Percentiles rank a stretch among this genome's conserved stretches.
Conservation (phyloP, 805 yeast genomes). For the Candida suzukii region DNA sequence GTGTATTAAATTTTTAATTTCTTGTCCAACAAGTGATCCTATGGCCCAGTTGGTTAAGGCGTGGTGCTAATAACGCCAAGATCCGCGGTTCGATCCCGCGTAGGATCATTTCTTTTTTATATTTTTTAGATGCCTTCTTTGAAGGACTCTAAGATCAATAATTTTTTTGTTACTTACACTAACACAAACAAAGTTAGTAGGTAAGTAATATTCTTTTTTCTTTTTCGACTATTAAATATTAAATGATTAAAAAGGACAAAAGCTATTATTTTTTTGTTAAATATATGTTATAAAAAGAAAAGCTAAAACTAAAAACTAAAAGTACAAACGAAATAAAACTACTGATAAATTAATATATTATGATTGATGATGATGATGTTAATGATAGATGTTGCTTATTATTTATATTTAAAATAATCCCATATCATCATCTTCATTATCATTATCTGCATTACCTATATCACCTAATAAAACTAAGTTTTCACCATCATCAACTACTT, state of each 20-base stretch:
- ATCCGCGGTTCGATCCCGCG: constrained; percentile 63
- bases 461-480: constrained; percentile 48
- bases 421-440: constrained; percentile 4
- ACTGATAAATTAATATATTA: too few species aligned
- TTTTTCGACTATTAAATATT: too few species aligned
- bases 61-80: constrained; percentile 24
- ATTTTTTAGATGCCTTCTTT: not conserved
- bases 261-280: too few species aligned
- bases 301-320: too few species aligned
- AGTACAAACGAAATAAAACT: not conserved
- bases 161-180: too few species aligned
- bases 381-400: too few species aligned
- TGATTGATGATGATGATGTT: too few species aligned
- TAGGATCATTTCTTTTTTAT: constrained; percentile 33
- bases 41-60: constrained; percentile 20
- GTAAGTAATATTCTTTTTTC: too few species aligned
- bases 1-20: not conserved
- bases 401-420: not conserved
- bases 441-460: constrained; percentile 28
- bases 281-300: too few species aligned
- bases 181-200: too few species aligned
- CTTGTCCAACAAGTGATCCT: not conserved
- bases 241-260: too few species aligned
- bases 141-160: too few species aligned
- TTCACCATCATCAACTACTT: constrained; percentile 63